These are phyloP conservation scores for Groenewaldozyma auringiensis DNA, from an alignment of 1,139 yeast genomes.

Conservation along the genomic window DNA sequence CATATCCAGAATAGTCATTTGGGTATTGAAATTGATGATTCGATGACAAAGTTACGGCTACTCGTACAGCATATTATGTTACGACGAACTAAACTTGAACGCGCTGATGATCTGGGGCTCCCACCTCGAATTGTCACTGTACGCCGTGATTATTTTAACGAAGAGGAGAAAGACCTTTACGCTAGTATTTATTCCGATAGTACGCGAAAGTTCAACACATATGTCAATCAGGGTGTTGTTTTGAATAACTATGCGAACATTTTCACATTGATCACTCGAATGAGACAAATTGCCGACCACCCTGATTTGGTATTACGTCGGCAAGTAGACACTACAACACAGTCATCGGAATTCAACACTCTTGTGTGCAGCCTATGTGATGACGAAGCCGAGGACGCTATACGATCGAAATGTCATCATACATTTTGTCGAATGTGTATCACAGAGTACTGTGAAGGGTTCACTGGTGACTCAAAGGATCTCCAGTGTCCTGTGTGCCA, in stretches of 20 bases:
- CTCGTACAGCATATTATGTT: constrained; percentile 75
- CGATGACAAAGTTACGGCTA: constrained; percentile 68
- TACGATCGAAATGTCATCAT: constrained; percentile 89
- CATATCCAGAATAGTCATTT: constrained; percentile 82
- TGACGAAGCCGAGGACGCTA: constrained; percentile 97
- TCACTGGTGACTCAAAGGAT: constrained; percentile 52
- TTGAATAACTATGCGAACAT: constrained; percentile 93
- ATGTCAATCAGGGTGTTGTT: constrained; percentile 92
- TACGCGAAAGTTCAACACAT: constrained; percentile 71
- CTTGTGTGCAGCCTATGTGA: constrained; percentile 89
- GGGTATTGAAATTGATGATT: constrained; percentile 68
- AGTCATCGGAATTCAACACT: constrained; percentile 42
- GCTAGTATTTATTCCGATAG: constrained; percentile 82
- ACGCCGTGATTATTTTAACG: constrained; percentile 78
- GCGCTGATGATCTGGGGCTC: constrained; percentile 94
- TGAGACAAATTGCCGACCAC: constrained; percentile 97
- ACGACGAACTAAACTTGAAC: constrained; percentile 86
- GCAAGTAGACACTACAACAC: constrained; percentile 22
- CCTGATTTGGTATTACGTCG: constrained; percentile 88
- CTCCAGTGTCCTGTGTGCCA: constrained; percentile 95
- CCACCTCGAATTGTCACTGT: constrained; percentile 93
- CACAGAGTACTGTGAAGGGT: constrained; percentile 80
- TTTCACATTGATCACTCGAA: constrained; percentile 88
- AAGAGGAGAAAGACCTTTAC: constrained; percentile 88
- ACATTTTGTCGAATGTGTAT: constrained; percentile 88